A percentile compares a stretch with the other conserved stretches of the same genome.
Evolutionary conservation across 306 rosid genomes (phyloP).

Genomic region (Calophaca sinica): DNA sequence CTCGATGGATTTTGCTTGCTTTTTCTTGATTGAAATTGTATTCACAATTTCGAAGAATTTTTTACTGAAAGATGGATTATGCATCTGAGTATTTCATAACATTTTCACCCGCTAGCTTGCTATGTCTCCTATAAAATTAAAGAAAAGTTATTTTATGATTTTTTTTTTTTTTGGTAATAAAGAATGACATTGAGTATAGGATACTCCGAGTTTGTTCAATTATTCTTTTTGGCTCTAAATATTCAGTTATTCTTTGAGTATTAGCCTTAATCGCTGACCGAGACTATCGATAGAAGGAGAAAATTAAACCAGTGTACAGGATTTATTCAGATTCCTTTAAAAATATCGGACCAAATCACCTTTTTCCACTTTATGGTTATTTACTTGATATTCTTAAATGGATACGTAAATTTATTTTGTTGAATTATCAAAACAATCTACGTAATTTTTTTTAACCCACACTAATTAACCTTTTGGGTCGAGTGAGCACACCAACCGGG

Average conservation of each 20-base stretch:
- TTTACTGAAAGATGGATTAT: not conserved
- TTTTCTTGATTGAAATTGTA: not conserved
- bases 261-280: not conserved
- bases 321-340: constrained; percentile 37
- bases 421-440: too few species aligned
- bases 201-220: not conserved
- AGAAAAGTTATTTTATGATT: not conserved
- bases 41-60: not conserved
- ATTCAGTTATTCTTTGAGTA: constrained; percentile 24
- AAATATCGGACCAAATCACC: constrained; percentile 25
- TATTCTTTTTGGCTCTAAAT: not conserved
- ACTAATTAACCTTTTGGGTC: too few species aligned
- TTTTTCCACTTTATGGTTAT: constrained; percentile 10
- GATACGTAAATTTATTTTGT: too few species aligned
- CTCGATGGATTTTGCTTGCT: not conserved
- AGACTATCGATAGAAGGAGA: constrained; percentile 9
- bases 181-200: not conserved
- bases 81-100: not conserved
- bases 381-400: constrained; percentile 2
- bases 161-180: too few species aligned
- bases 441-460: too few species aligned
- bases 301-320: constrained; percentile 6
- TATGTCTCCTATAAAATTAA: not conserved
- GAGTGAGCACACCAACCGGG: too few species aligned
- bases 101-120: constrained; percentile 19